Evolutionary conservation across 768 basidiomycete genomes (phyloP).

Genomic region (Boletus rubropictus): DNA sequence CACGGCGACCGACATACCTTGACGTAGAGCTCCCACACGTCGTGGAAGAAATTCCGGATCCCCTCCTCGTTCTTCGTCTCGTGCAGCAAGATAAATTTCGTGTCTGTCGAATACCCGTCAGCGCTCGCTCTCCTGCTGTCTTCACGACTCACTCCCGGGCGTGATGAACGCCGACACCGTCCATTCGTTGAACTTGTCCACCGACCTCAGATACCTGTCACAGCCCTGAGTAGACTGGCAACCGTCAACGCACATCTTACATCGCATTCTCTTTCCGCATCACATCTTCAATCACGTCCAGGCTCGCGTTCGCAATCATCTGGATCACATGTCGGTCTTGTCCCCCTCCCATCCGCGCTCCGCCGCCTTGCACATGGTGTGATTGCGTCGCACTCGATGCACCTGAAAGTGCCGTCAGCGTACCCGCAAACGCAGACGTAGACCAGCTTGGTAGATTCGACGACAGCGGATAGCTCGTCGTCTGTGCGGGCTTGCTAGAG

Average conservation of each 20-base stretch:
- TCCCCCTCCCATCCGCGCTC: constrained; percentile 67
- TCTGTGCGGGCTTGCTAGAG: constrained; percentile 65
- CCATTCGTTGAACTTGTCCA: constrained; percentile 99
- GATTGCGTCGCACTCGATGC: constrained; percentile 70
- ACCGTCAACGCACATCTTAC: constrained; percentile 40
- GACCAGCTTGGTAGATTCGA: constrained; percentile 88
- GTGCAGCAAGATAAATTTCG: constrained; percentile 92
- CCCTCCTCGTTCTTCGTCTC: constrained; percentile 97
- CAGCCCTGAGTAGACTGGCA: constrained; percentile 14
- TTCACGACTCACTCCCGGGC: constrained; percentile 69
- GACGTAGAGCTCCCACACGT: constrained; percentile 95
- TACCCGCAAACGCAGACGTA: constrained; percentile 86
- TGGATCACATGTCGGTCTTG: constrained; percentile 93
- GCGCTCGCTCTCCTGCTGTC: not conserved
- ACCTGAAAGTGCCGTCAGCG: constrained; percentile 79
- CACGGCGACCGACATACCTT: constrained; percentile 54
- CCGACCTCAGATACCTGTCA: constrained; percentile 84
- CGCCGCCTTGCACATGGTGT: constrained; percentile 55
- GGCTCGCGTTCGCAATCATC: constrained; percentile 96
- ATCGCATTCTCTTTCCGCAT: constrained; percentile 78
- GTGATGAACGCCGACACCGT: constrained; percentile 95
- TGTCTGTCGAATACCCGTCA: constrained; percentile 48
- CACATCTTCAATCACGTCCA: constrained; percentile 92
- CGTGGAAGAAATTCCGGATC: constrained; percentile 85
- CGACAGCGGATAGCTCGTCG: constrained; percentile 60